These are phyloP conservation scores for Isabelozyma gotoi DNA, from an alignment of 805 yeast species.

Conservation along the genomic window DNA sequence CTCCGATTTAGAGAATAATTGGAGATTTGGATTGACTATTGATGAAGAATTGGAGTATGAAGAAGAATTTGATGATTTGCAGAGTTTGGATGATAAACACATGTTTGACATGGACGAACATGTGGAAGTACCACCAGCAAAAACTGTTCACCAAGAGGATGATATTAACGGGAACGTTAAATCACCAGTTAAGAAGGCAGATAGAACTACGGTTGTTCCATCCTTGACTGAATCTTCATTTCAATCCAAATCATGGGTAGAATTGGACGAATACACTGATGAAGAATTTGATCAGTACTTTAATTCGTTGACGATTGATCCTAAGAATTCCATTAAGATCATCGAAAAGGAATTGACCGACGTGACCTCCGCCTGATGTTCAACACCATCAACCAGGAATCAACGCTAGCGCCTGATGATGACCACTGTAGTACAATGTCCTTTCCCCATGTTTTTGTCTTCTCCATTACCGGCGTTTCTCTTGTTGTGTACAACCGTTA, in stretches of 20 bases:
- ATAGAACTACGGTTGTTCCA: slow-evolving; percentile 13
- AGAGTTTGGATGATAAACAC: slow-evolving; percentile 10
- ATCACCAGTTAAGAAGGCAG: neutral
- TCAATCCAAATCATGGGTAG: slow-evolving; percentile 33
- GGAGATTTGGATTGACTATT: slow-evolving; percentile 42
- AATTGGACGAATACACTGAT: slow-evolving; percentile 28
- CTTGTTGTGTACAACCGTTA: no score
- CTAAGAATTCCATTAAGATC: neutral
- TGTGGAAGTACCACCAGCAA: neutral
- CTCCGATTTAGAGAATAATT: slow-evolving; percentile 23
- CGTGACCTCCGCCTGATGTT: neutral
- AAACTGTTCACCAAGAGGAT: neutral
- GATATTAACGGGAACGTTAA: slow-evolving; percentile 1
- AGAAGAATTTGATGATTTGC: slow-evolving; percentile 11
- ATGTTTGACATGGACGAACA: slow-evolving; percentile 39
- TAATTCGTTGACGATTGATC: neutral
- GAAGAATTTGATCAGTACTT: slow-evolving; percentile 7
- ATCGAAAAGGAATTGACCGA: neutral
- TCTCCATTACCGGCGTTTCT: no score
- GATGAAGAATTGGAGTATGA: slow-evolving; percentile 38
- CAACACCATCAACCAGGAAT: no score
- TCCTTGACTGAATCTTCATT: slow-evolving; percentile 33
- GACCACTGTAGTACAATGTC: no score
- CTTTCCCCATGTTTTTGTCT: no score
- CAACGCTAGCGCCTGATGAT: no score